Evolutionary conservation across 2,329 filamentous ascomycete genomes (phyloP).

Genomic region (Dactylonectria estremocensis): DNA sequence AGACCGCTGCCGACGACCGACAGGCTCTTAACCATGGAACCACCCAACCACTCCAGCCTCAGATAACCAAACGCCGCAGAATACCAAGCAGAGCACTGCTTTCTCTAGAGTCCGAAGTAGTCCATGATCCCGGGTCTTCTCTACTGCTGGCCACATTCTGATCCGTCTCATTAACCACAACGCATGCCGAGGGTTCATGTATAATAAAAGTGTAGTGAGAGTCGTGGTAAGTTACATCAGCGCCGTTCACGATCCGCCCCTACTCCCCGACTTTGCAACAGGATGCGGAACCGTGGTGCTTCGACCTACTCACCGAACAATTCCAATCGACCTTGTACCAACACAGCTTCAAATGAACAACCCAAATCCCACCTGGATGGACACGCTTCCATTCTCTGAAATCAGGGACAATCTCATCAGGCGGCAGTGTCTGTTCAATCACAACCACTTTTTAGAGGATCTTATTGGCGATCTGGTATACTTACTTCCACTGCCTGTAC

Average conservation of each 20-base stretch:
- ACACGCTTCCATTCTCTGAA: conserved; percentile 30
- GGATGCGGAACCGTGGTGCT: conserved; percentile 14
- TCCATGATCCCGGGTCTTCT: background rate
- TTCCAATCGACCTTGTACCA: conserved; percentile 30
- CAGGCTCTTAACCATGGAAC: accelerated
- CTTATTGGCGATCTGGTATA: conserved; percentile 19
- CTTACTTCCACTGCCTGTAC: background rate
- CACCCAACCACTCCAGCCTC: too few species aligned
- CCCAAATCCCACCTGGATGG: conserved; percentile 36
- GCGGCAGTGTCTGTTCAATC: conserved; percentile 25
- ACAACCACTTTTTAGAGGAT: conserved; percentile 27
- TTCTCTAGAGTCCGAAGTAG: accelerated
- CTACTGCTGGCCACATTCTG: conserved; percentile 28
- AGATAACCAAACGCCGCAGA: too few species aligned
- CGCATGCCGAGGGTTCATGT: conserved; percentile 28
- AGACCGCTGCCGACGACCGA: background rate
- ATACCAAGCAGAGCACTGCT: background rate
- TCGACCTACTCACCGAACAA: background rate
- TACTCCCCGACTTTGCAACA: background rate
- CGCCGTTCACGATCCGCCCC: background rate
- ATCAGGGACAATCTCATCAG: conserved; percentile 36
- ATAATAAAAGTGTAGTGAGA: conserved; percentile 28
- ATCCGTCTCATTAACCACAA: conserved; percentile 34
- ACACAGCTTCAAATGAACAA: conserved; percentile 39
- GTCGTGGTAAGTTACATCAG: conserved; percentile 13